Base-by-base conservation (phyloP, 345 rosid genomes). In the Aquilaria yunnanensis region DNA sequence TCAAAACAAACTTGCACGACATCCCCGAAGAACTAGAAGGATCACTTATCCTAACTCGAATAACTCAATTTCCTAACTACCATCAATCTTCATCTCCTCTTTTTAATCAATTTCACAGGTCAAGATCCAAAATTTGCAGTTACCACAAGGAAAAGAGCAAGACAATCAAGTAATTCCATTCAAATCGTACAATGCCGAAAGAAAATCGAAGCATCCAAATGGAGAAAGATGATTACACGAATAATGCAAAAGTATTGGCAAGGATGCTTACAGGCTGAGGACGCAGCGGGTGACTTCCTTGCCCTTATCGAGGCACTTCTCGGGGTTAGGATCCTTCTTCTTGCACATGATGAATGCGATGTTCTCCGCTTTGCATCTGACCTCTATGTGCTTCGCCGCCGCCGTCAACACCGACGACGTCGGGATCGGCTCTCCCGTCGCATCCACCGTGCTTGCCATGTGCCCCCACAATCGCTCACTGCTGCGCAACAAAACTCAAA, bases 301-400 rank as follows among this genome's bases (percentile, higher is more conserved):
- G 57, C 99, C 99, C 63, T 95, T 85, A 10, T 91, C 97, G 34
- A 95, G 96, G 66, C 99, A 95, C 59, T 89, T 91, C 89, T 95
- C 99, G 0, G 99, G 99, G 67, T 95, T 95, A 2, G 96, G 93
- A 70, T 95, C 96, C 70, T 84, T 87, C 92, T 91, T 80, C 86
- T 95, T 95, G 80, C 99, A 95, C 73, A 85, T 95, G 71, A 95
- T 85, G 72, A 91, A 95, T 41, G 73, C 96, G 63, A 95, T 76
- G 69, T 95, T 95, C 79, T 91, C 96, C 10, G 73, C 67, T 48
- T 57, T 76, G 78, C 99, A 95, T 60, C 92, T 67, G 13, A 56
- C 56, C 51, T 74, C 85, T 52, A 95, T 85, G 59, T 91, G 97
- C 82, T 91, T 95, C 60, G 99, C 86, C 37, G 97, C 74, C 30